Percentiles rank a stretch among this genome's conserved stretches.
Evolutionary conservation across 2,329 filamentous ascomycete genomes (phyloP).

Genomic region (Coniochaeta sp.): DNA sequence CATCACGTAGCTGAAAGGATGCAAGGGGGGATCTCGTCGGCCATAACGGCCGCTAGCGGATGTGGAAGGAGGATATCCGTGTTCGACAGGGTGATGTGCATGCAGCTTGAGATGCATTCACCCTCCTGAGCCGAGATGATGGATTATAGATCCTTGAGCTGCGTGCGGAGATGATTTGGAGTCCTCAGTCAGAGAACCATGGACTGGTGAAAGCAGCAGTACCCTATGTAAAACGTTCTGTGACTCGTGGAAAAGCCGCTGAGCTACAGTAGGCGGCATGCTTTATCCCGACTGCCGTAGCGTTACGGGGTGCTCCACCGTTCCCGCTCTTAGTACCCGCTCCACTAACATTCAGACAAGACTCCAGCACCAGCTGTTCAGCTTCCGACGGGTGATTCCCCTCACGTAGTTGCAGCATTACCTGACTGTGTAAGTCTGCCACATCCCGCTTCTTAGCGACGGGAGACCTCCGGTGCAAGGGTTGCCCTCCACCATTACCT

Average conservation of each 20-base stretch:
- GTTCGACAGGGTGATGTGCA: background rate
- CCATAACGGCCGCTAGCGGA: background rate
- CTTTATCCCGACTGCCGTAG: slow-evolving; percentile 1
- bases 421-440: too few species aligned
- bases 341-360: background rate
- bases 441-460: background rate
- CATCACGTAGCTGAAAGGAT: background rate
- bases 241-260: background rate
- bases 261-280: background rate
- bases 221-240: background rate
- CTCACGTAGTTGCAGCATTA: too few species aligned
- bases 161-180: background rate
- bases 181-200: background rate
- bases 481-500: too few species aligned
- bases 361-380: too few species aligned
- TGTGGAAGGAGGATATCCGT: background rate
- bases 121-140: background rate
- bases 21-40: background rate
- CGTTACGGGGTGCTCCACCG: background rate
- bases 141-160: background rate
- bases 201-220: background rate
- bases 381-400: background rate
- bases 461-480: background rate
- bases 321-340: background rate
- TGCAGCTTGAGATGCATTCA: background rate